phyloP scores from a whole-genome alignment of 2,329 filamentous ascomycete genomes.

The Pseudogymnoascus sp. region DNA sequence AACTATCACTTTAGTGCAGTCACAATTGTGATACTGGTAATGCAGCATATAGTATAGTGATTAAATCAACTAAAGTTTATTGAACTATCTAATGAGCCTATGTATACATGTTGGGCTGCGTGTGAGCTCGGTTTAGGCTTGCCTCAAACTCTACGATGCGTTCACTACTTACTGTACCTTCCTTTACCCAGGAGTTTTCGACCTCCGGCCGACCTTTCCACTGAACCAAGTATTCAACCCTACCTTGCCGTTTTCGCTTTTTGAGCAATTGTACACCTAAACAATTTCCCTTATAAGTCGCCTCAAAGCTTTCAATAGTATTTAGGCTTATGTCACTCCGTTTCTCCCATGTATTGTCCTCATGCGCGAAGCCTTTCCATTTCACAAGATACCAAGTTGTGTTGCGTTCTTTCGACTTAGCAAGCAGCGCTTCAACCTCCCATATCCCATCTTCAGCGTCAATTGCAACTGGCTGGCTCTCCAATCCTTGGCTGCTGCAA shows the following conservation, averaged over 20 bases:
- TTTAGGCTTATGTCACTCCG: conserved; percentile 14
- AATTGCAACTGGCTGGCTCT: not conserved
- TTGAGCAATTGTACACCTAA: conserved; percentile 13
- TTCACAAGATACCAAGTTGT: conserved; percentile 20
- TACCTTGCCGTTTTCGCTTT: conserved; percentile 11
- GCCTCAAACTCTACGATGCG: conserved; percentile 12
- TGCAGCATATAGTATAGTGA: not conserved
- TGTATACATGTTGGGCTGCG: not conserved
- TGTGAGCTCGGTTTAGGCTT: not conserved
- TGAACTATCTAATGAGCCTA: not conserved
- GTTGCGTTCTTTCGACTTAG: conserved; percentile 19
- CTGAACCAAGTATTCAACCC: conserved; percentile 14
- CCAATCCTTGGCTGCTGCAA: not conserved
- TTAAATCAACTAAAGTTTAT: not conserved
- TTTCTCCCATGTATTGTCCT: conserved; percentile 18
- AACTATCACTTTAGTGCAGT: no score
- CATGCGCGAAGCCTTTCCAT: conserved; percentile 18
- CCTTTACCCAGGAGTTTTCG: conserved; percentile 16
- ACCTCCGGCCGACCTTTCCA: conserved; percentile 13
- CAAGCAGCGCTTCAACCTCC: conserved; percentile 19
- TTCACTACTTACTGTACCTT: conserved; percentile 13
- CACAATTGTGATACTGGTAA: not conserved
- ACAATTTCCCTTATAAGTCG: conserved; percentile 15
- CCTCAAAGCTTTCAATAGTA: conserved; percentile 14
- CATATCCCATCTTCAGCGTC: not conserved